Base-by-base conservation (phyloP, 495 filamentous ascomycete species). In the Extremus antarcticus region DNA sequence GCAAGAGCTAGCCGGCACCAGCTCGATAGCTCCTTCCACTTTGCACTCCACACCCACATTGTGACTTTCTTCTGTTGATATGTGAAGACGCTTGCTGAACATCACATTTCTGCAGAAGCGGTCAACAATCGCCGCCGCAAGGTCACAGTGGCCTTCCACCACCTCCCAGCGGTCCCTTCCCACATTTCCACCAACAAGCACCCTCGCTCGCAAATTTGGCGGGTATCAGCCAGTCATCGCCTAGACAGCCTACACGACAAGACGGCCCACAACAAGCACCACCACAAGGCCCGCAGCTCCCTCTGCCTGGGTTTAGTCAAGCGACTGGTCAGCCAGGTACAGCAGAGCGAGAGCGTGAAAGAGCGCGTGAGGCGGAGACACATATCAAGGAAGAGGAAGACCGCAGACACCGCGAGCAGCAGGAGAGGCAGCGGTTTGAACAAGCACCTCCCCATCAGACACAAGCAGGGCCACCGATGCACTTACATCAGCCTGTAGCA, bases 401-500 rank as follows among this genome's bases (percentile, higher is more conserved):
- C 15, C 75, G 77, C 53, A 71, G 79, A 48, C 77, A 79, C 39
- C 79, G 83, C 57, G 85, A 90, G 62, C 78, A 81, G 46, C 78
- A 78, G 43, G 78, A 83, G 51, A 56, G 67, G 32, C 68, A 71
- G 56, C 68, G 69, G 43, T 64, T 74, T n/a, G 77, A 82, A 45
- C 71, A 72, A 39, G 71, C 76, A 43, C 81, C 86, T 15, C 87
- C 50, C 3, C 59, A 90, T 57, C 87, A 94, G 66, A 89, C 85
- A 67, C 88, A 87, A 59, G 81, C 86, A 13, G 86, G 83, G 25
- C 55, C 55, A 32, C 85, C 88, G 0, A 84, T 95, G 48, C 87
- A 40, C 20, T 79, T 95, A 61, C 90, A 95, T 65, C 90, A 95
- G 64, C 90, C 90, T 1, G 87, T 94, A 47, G 89, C 90, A 16